These are phyloP conservation scores for Hirsutella minnesotensis DNA, from an alignment of 2,329 filamentous ascomycete species.

Conservation along the genomic window DNA sequence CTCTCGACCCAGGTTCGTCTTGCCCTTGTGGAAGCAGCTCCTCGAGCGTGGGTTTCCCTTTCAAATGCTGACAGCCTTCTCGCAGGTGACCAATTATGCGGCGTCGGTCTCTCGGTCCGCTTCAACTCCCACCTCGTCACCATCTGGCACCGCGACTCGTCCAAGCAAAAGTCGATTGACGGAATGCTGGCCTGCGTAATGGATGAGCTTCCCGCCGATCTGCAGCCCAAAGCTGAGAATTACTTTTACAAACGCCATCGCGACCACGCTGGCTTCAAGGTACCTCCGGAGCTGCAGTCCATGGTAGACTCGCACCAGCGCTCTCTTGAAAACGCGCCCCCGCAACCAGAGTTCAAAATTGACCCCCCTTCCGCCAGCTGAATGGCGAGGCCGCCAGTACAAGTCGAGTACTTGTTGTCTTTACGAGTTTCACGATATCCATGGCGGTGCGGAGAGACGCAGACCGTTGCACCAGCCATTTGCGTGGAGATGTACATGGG, in stretches of 20 bases:
- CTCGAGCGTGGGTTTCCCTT: not conserved
- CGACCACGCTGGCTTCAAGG: slow-evolving; percentile 74
- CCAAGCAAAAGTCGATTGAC: slow-evolving; percentile 68
- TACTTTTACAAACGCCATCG: slow-evolving; percentile 86
- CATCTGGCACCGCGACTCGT: slow-evolving; percentile 85
- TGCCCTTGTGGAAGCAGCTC: not conserved
- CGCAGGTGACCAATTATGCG: slow-evolving; percentile 78
- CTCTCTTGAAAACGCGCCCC: slow-evolving; percentile 22
- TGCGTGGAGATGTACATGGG: too few relatives aligned
- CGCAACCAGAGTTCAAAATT: slow-evolving; percentile 14
- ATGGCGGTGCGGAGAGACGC: too few relatives aligned
- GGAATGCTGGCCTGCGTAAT: slow-evolving; percentile 62
- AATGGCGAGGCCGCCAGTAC: not conserved
- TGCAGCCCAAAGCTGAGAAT: slow-evolving; percentile 58
- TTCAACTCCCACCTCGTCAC: slow-evolving; percentile 84
- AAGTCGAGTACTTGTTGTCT: not conserved
- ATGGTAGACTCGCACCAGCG: slow-evolving; percentile 44
- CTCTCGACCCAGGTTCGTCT: slow-evolving; percentile 50
- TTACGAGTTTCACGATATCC: too few relatives aligned
- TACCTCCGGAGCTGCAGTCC: slow-evolving; percentile 44
- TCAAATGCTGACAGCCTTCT: not conserved
- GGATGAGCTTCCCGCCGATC: slow-evolving; percentile 58
- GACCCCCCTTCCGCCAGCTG: slow-evolving; percentile 14
- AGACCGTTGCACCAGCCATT: too few relatives aligned
- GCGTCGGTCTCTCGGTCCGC: slow-evolving; percentile 74